Evolutionary conservation across 140 eudicot species (phyloP), one percentile per base, ranked within the genome.

Genomic region (Flaveria floridana): DNA sequence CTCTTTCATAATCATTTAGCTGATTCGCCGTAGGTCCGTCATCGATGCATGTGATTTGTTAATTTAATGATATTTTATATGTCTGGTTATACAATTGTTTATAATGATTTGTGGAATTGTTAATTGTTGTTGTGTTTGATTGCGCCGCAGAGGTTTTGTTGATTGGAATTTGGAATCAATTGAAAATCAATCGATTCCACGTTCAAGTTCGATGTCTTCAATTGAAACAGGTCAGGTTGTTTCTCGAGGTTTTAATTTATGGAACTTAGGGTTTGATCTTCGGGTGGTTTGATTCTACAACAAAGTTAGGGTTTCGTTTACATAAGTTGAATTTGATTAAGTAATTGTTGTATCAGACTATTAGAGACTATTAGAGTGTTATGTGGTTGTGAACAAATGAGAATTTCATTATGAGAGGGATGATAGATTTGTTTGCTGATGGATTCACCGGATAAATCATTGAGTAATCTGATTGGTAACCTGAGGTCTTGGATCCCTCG

Each of bases 401-500:
- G 69, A 57, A 74, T 76, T 78, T 68, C 85, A 79, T 81, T 72
- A 90, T 94, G 97, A 83, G 82, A 57, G 83, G 83, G 75, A 74
- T 59, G 73, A 84, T 78, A 56, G 82, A 82, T 15, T 83, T 81
- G 79, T 73, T 41, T 47, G 77, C 75, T 80, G 46, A 91, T 94
- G 97, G 96, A 88, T 77, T 76, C 84, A 26, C 72, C 84, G 55
- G 88, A 87, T 76, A 91, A 78, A 61, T 68, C 79, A 37, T 81
- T 79, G 63, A 68, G 85, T 84, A 89, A 84, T 84, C 78, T 88
- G 42, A 52, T 91, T 56, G 91, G 89, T 51, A 44, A 74, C 25
- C 75, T 91, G 15, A 95, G 81, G 74, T 85, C 92, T 2, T 91
- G 89, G 96, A 82, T 95, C 84, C 94, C 89, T 77, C 86, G 92